Base-by-base conservation (phyloP, 2,329 filamentous ascomycete species). In the Fusarium mangiferae region DNA sequence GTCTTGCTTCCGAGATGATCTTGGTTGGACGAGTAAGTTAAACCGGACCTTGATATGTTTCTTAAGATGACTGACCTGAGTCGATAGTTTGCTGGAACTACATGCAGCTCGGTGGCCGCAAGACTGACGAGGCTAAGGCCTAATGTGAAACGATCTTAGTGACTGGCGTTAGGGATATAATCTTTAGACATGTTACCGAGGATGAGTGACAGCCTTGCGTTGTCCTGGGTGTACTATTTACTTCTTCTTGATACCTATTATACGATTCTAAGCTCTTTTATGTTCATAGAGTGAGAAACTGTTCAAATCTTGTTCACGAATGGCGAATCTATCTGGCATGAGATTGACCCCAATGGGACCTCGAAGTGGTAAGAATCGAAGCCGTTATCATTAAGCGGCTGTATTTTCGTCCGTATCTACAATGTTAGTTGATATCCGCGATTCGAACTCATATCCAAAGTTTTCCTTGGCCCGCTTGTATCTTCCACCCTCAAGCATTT, bases 1-100 rank as follows among this genome's bases (percentile, higher is more conserved):
- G 73, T 81, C 83, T 10, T 92, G 91, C 78, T 94, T 95, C 80
- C 87, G 89, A 24, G 85, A 92, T 58, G 92, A 94, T 77, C 82
- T 95, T 62, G 92, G 88, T 0, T 90, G 90, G 76, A 84, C 82
- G 13, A 91, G 89, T 91, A 82, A 84, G 90, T 87, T 24, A 3
- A 14, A 22, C 15, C 6, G 22, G 10, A 8, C 38, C 15, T 14
- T 8, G 1, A 9, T 17, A 20, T 22, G 5, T 33, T 38, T 20
- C 26, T 24, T 14, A n/a, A 17, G 7, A 9, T 10, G 26, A n/a
- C 75, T 80, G 63, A 80, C 30, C 24, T n/a, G 22, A 38, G 11
- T 17, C 35, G n/a, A 10, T 57, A 90, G 88, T 89, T 75, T 89
- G 88, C 78, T 89, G 87, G 85, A 85, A 88, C 60, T 87, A 87